A percentile compares a stretch with the other conserved stretches of the same genome.
Conservation (phyloP, 2,329 filamentous ascomycete species). For the Bipolaris cookei region DNA sequence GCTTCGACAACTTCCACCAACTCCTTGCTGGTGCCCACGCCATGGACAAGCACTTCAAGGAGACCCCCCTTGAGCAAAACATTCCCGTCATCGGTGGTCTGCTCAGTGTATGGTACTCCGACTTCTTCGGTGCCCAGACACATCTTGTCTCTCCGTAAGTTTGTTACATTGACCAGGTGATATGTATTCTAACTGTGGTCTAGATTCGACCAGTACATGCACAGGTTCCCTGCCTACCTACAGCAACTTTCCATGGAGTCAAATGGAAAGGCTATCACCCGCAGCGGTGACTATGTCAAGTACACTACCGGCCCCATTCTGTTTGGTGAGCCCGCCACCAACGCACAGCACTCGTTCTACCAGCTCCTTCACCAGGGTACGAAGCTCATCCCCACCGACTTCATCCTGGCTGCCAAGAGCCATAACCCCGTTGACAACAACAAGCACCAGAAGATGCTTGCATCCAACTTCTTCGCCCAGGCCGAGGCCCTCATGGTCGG, state of each 20-base stretch:
- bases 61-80: slow-evolving; percentile 89
- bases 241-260: slow-evolving; percentile 99
- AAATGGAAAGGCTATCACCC: slow-evolving; percentile 96
- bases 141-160: slow-evolving; percentile 93
- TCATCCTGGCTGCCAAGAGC: slow-evolving; percentile 93
- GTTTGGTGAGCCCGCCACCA: slow-evolving; percentile 98
- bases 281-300: slow-evolving; percentile 85
- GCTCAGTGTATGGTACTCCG: slow-evolving; percentile 96
- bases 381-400: slow-evolving; percentile 97
- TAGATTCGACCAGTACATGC: slow-evolving; percentile 97
- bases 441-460: slow-evolving; percentile 95
- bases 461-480: slow-evolving; percentile 90
- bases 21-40: slow-evolving; percentile 93
- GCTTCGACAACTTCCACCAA: slow-evolving; percentile 96
- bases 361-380: slow-evolving; percentile 99
- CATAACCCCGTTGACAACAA: slow-evolving; percentile 95
- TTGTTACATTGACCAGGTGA: not conserved
- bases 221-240: slow-evolving; percentile 98
- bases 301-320: slow-evolving; percentile 96
- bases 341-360: slow-evolving; percentile 99
- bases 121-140: slow-evolving; percentile 98
- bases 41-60: slow-evolving; percentile 98
- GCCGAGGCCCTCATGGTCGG: slow-evolving; percentile 90
- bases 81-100: slow-evolving; percentile 92
- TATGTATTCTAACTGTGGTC: slow-evolving; percentile 12